These are phyloP conservation scores for Candida montana DNA, from an alignment of 805 yeast genomes.

Conservation along the genomic window DNA sequence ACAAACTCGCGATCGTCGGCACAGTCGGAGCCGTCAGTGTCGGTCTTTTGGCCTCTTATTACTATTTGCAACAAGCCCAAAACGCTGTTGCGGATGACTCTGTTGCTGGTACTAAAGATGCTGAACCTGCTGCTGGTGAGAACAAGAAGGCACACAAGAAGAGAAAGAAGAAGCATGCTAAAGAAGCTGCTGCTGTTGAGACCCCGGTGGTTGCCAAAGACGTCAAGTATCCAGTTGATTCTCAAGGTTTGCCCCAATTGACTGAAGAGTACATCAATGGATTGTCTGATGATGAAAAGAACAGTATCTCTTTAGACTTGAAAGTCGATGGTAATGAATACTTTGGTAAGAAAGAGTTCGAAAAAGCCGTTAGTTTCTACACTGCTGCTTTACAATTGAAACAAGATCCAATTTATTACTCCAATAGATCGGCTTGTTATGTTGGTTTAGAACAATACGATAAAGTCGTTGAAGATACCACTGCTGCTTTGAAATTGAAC, in stretches of 20 bases:
- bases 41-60: slow-evolving; percentile 55
- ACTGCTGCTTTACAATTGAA: slow-evolving; percentile 70
- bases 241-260: slow-evolving; percentile 54
- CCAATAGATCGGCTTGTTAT: slow-evolving; percentile 95
- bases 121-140: slow-evolving; percentile 8
- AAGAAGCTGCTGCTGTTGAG: slow-evolving; percentile 18
- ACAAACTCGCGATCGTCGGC: slow-evolving; percentile 60
- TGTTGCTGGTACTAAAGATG: slow-evolving; percentile 10
- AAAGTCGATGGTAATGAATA: slow-evolving; percentile 85
- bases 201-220: slow-evolving; percentile 11
- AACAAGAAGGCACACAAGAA: slow-evolving; percentile 32
- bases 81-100: slow-evolving; percentile 12
- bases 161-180: slow-evolving; percentile 36
- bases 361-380: slow-evolving; percentile 76
- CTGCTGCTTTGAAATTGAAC: slow-evolving; percentile 76
- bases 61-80: slow-evolving; percentile 34
- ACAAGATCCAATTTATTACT: slow-evolving; percentile 82
- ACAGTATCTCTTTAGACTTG: slow-evolving; percentile 63
- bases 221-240: slow-evolving; percentile 44
- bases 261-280: slow-evolving; percentile 39
- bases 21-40: slow-evolving; percentile 60
- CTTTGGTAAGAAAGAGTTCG: slow-evolving; percentile 65
- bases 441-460: slow-evolving; percentile 75
- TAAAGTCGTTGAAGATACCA: slow-evolving; percentile 82
- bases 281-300: slow-evolving; percentile 49